These are phyloP conservation scores for Fraxinus anomala DNA, from an alignment of 257 asterid genomes.

Conservation along the genomic window DNA sequence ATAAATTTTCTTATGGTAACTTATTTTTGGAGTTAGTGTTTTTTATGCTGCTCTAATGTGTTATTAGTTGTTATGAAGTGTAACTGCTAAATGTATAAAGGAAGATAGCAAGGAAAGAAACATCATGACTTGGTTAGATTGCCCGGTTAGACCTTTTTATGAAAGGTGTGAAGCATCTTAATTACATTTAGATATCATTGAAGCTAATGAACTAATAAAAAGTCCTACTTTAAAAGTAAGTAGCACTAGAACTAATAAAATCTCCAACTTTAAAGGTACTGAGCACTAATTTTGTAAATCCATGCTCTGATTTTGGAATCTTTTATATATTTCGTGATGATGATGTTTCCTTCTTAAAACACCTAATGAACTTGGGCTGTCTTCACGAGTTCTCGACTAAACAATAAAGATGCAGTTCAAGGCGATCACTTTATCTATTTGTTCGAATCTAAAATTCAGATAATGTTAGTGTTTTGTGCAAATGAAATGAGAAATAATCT, in stretches of 20 bases:
- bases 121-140: slow-evolving; percentile 27
- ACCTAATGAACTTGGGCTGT: not conserved
- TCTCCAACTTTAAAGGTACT: slow-evolving; percentile 1
- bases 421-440: not conserved
- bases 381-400: not conserved
- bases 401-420: not conserved
- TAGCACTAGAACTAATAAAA: not conserved
- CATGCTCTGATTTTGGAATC: slow-evolving; percentile 10
- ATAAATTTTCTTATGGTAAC: slow-evolving; percentile 35
- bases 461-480: not conserved
- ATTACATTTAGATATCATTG: slow-evolving; percentile 12
- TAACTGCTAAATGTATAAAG: slow-evolving; percentile 38
- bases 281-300: not conserved
- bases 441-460: not conserved
- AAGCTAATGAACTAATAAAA: slow-evolving; percentile 11
- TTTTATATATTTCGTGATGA: not conserved
- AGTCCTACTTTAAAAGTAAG: not conserved
- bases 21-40: slow-evolving; percentile 37
- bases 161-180: slow-evolving; percentile 13
- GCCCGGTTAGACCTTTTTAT: not conserved
- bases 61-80: slow-evolving; percentile 36
- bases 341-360: not conserved
- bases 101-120: slow-evolving; percentile 33
- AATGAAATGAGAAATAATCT: not conserved
- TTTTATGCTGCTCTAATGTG: slow-evolving; percentile 26